Evolutionary conservation across 768 basidiomycete species (phyloP).

Genomic region (Hericium rajendrae): DNA sequence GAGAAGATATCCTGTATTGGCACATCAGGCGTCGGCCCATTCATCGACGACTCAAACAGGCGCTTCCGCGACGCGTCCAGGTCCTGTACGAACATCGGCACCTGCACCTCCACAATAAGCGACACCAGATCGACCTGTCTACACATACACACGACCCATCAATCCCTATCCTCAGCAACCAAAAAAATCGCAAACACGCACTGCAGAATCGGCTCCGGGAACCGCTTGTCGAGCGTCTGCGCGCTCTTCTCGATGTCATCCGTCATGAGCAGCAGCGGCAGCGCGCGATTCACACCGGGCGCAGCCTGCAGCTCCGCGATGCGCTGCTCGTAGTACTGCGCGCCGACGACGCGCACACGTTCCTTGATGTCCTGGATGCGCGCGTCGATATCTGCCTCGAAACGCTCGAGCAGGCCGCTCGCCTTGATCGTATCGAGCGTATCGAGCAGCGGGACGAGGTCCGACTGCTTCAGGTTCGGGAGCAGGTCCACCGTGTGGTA

Average conservation of each 20-base stretch:
- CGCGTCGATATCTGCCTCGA: constrained; percentile 61
- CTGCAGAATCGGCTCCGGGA: constrained; percentile 76
- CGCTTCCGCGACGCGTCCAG: constrained; percentile 62
- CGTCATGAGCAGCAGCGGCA: constrained; percentile 76
- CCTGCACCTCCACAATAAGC: constrained; percentile 53
- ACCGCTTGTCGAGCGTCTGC: constrained; percentile 79
- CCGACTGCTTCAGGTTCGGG: constrained; percentile 63
- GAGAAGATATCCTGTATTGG: constrained; percentile 87
- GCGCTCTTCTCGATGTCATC: constrained; percentile 83
- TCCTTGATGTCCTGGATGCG: constrained; percentile 62
- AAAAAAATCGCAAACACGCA: constrained; percentile 25
- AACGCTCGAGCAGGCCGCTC: constrained; percentile 61
- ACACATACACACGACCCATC: background rate
- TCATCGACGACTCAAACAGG: constrained; percentile 75
- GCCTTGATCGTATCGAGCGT: constrained; percentile 66
- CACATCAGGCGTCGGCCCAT: constrained; percentile 78
- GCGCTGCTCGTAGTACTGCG: constrained; percentile 52
- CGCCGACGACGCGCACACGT: constrained; percentile 48
- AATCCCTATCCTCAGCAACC: background rate
- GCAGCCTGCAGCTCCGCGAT: constrained; percentile 53
- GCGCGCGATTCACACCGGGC: constrained; percentile 72
- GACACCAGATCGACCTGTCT: constrained; percentile 72
- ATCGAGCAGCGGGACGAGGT: constrained; percentile 52
- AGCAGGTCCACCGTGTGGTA: constrained; percentile 78
- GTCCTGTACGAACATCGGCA: constrained; percentile 60